Evolutionary conservation across 192 early-diverging fungal genomes (phyloP), one percentile per base, ranked within the genome.

Genomic region (Rhizophagus clarus): DNA sequence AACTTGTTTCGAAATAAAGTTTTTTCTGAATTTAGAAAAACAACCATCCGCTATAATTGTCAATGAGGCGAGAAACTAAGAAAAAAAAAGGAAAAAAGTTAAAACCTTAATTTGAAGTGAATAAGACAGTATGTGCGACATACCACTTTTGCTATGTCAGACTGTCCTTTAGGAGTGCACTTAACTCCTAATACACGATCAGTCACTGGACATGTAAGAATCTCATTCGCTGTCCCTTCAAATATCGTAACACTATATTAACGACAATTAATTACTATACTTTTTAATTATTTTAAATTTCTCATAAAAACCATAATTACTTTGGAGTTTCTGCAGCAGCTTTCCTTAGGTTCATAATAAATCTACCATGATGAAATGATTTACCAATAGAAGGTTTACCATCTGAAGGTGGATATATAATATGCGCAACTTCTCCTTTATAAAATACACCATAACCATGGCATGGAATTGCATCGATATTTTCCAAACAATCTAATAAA

Each of bases 301-400:
- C 17, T 11, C 37, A 20, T 17, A 2, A 31, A 61, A 26, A 11
- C 47, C 45, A 24, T 45, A 31, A 83, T 76, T 91, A 93, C 93
- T 86, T 90, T 49, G 81, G 79, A 79, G 77, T 83, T 29, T 82
- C 84, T 62, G 85, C 83, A 56, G 87, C 94, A n/a, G 90, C 91
- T 32, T 86, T 85, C 45, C 98, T 81, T 32, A 99, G 77, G 12
- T 95, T 95, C 88, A 92, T 93, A 62, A 99, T 92, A 72, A 99
- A 93, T 72, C 94, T 88, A 3, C 98, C 98, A 56, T 99, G 97
- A 79, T 99, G 98, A 84, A 99, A 99, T 15, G 95, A 94, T 26
- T 84, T 77, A 47, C 98, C 97, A 34, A 85, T 70, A 68, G 83
- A 86, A 47, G 83, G 80, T 29, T 89, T 89, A 9, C 85, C 87